Evolutionary conservation across 805 yeast genomes (phyloP), one percentile per base, ranked within the genome.

Genomic region (Nakazawaea holstii): DNA sequence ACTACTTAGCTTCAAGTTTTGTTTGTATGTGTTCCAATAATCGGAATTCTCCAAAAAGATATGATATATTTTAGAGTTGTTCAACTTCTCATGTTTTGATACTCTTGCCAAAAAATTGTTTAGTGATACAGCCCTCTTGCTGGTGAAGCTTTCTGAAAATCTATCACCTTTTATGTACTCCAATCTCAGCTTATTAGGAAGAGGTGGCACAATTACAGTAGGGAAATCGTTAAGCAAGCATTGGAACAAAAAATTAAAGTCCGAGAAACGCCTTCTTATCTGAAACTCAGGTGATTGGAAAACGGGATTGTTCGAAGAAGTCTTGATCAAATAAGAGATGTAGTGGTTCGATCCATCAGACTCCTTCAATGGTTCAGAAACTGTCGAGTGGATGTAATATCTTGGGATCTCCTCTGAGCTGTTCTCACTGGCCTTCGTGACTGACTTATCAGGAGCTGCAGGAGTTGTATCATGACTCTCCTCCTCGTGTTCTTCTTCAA

Each of bases 131-230:
- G 95, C 83, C 55, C 99, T 71, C 61, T 87, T 87, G 51, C 74
- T 71, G 0, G 96, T 92, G 64, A 94, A 94, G 49, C 87, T 90
- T 11, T 79, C 73, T 27, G 92, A 81, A 61, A 92, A 92, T 35
- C 98, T 73, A 57, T 92, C 97, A 9, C 99, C 98, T 35, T 95
- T 90, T 45, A 92, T 74, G 65, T 94, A 92, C 62, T 92, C 96
- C 56, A 92, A 72, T 51, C 95, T 79, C 68, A 87, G 87, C 64
- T 90, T 91, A 52, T 92, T 95, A 0, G 99, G 99, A 46, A 92
- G 72, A 11, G 98, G 97, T 1, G 99, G 99, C 0, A 92, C 79
- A 11, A 94, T 79, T 50, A 87, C 74, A 4, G 94, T 86, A 0
- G 97, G 96, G 60, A 72, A 86, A 60, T 91, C 97, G 54, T 80